These are phyloP conservation scores for Kandelia obovata DNA, from an alignment of 345 rosid genomes.

Conservation along the genomic window DNA sequence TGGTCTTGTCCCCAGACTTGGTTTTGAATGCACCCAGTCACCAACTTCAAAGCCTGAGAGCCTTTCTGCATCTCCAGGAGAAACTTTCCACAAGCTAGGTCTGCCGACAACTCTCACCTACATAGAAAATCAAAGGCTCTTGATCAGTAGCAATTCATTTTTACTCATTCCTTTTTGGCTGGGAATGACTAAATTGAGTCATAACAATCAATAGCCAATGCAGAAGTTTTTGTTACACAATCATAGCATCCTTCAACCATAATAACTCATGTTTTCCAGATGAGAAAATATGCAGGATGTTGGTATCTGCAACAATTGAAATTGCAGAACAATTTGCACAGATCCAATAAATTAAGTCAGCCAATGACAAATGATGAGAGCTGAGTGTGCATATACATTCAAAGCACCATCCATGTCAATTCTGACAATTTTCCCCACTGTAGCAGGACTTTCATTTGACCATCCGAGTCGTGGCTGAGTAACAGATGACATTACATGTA, in stretches of 20 bases:
- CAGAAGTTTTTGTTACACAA: not conserved
- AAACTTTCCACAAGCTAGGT: conserved; percentile 76
- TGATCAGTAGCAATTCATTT: not conserved
- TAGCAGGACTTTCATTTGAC: conserved; percentile 94
- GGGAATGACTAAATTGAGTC: not conserved
- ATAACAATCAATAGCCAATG: not conserved
- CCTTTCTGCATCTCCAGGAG: conserved; percentile 96
- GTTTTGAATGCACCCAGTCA: conserved; percentile 96
- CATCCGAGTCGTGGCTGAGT: conserved; percentile 94
- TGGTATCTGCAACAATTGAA: not conserved
- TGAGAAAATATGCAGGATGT: not conserved
- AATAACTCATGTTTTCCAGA: not conserved
- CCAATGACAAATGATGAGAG: not conserved
- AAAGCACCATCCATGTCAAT: conserved; percentile 97
- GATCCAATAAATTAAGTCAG: not conserved
- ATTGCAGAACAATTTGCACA: not conserved
- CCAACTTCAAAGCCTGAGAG: conserved; percentile 97
- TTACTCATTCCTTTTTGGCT: not conserved
- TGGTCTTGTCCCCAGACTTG: conserved; percentile 83
- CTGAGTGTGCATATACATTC: conserved; percentile 55
- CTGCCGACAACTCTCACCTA: conserved; percentile 85
- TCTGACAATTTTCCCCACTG: conserved; percentile 75
- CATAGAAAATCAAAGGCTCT: conserved; percentile 17
- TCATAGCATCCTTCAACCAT: not conserved
- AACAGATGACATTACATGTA: conserved; percentile 69